Conservation (phyloP, 2,329 filamentous ascomycete genomes). For the Plenodomus tracheiphilus region DNA sequence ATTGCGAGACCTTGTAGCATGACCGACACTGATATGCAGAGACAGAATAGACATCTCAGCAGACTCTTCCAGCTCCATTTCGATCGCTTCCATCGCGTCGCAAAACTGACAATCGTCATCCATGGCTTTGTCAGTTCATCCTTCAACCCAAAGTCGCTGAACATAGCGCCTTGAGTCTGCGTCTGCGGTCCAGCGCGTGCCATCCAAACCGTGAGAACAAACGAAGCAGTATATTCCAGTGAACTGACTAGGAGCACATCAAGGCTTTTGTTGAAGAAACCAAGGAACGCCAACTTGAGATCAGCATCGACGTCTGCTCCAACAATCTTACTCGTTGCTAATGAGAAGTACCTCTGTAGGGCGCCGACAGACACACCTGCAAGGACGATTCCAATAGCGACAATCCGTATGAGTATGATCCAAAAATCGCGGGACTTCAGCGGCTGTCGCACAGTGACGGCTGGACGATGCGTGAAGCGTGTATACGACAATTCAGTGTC, state of each 20-base stretch:
- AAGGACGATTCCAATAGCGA: too few relatives aligned
- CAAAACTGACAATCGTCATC: slow-evolving; percentile 5
- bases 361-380: too few relatives aligned
- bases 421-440: too few relatives aligned
- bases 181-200: too few relatives aligned
- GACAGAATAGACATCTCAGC: slow-evolving; percentile 1
- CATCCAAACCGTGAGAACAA: slow-evolving; percentile 6
- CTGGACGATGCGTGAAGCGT: too few relatives aligned
- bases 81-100: background rate
- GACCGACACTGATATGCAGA: slow-evolving; percentile 7
- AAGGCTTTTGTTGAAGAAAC: slow-evolving; percentile 5
- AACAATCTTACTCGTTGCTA: too few relatives aligned
- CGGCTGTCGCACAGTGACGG: too few relatives aligned
- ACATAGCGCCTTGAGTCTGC: slow-evolving; percentile 1
- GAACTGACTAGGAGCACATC: slow-evolving; percentile 8
- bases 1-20: slow-evolving; percentile 6
- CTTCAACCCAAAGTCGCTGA: slow-evolving; percentile 6
- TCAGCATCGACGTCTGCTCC: too few relatives aligned
- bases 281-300: slow-evolving; percentile 6
- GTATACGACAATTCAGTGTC: too few relatives aligned
- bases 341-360: too few relatives aligned
- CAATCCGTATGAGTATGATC: too few relatives aligned
- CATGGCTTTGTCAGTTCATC: slow-evolving; percentile 10
- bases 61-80: slow-evolving; percentile 2
- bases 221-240: slow-evolving; percentile 4